Evolutionary conservation across 495 filamentous ascomycete species (phyloP).

Genomic region (Peziza echinospora): DNA sequence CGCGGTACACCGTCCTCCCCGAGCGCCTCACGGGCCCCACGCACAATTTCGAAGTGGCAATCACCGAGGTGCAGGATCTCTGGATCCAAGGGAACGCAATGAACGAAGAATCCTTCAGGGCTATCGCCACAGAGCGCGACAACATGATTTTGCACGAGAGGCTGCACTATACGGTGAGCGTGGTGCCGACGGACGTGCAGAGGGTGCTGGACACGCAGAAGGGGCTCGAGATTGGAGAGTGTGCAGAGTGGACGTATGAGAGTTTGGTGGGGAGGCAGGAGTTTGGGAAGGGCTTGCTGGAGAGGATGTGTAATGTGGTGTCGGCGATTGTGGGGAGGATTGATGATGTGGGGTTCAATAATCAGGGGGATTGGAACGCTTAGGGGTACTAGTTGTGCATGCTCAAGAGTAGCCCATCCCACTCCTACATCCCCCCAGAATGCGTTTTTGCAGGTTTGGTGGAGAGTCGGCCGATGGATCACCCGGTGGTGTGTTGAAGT

Average conservation of each 20-base stretch:
- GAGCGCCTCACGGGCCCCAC: background rate
- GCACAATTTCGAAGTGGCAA: constrained; percentile 5
- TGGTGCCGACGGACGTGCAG: constrained; percentile 11
- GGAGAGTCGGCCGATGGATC: too few species aligned
- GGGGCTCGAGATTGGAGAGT: constrained; percentile 13
- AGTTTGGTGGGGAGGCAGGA: constrained; percentile 4
- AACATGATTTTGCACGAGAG: constrained; percentile 1
- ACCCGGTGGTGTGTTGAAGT: too few species aligned
- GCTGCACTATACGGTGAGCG: constrained; percentile 7
- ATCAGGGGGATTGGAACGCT: background rate
- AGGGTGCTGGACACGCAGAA: constrained; percentile 9
- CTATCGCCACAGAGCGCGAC: constrained; percentile 9
- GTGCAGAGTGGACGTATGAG: constrained; percentile 9
- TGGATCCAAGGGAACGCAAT: constrained; percentile 8
- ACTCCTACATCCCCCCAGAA: too few species aligned
- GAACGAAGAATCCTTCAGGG: constrained; percentile 7
- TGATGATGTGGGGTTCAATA: constrained; percentile 14
- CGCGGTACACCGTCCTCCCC: background rate
- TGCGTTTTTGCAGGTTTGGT: too few species aligned
- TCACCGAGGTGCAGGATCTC: constrained; percentile 13
- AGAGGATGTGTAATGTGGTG: constrained; percentile 3
- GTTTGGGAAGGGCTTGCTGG: constrained; percentile 4
- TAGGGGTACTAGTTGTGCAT: too few species aligned
- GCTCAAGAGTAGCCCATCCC: too few species aligned
- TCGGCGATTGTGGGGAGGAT: constrained; percentile 8